Evolutionary conservation across 345 rosid species (phyloP).

Genomic region (Arabis alpina): DNA sequence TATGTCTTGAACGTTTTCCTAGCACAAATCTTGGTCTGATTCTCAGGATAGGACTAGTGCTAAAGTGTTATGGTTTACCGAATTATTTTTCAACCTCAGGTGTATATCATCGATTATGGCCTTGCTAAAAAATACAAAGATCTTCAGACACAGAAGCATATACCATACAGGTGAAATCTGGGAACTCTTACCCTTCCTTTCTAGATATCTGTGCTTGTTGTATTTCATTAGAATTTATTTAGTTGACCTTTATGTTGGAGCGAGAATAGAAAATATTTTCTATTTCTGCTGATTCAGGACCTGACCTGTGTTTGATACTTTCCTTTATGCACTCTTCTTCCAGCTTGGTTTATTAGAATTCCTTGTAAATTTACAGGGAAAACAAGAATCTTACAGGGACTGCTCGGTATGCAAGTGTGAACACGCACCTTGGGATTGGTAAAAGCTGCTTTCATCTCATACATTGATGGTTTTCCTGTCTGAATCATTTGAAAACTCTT

Average conservation of each 20-base stretch:
- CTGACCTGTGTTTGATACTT: slow-evolving; percentile 20
- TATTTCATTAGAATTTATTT: not conserved
- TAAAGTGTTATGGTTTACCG: not conserved
- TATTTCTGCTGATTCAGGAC: no score
- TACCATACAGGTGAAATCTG: slow-evolving; percentile 43
- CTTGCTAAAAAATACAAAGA: slow-evolving; percentile 49
- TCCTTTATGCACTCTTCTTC: slow-evolving; percentile 15
- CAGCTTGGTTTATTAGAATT: slow-evolving; percentile 5
- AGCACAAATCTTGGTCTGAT: no score
- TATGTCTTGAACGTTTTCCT: slow-evolving; percentile 11
- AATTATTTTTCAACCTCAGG: slow-evolving; percentile 30
- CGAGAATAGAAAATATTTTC: no score
- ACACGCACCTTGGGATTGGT: slow-evolving; percentile 99
- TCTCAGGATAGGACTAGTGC: slow-evolving; percentile 16
- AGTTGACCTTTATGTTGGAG: no score
- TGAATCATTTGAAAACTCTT: slow-evolving; percentile 17
- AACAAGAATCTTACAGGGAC: slow-evolving; percentile 99
- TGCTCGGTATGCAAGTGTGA: slow-evolving; percentile 96
- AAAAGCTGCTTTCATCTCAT: slow-evolving; percentile 22
- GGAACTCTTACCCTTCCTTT: slow-evolving; percentile 9
- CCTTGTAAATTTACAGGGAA: slow-evolving; percentile 63
- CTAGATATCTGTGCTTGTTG: not conserved
- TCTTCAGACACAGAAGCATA: slow-evolving; percentile 47
- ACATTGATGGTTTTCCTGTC: not conserved
- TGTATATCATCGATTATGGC: slow-evolving; percentile 49